phyloP scores from a whole-genome alignment of 345 rosid species.

The Crucihimalaya himalaica region DNA sequence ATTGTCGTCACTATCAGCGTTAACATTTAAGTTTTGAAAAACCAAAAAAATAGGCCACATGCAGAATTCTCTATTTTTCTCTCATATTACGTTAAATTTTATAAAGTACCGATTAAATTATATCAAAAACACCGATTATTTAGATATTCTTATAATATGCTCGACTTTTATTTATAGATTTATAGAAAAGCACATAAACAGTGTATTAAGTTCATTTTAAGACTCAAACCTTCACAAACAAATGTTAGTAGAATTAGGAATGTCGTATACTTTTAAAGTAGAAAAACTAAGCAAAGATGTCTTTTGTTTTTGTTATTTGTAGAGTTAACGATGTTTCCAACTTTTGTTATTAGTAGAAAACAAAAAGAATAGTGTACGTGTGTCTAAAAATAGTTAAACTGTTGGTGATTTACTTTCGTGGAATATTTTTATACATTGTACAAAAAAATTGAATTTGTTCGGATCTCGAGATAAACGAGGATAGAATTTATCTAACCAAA shows the following conservation, averaged over 20 bases:
- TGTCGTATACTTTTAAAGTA: neutral
- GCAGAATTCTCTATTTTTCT: neutral
- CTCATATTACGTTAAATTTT: neutral
- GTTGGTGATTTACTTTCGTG: neutral
- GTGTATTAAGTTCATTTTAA: neutral
- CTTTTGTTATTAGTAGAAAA: too few relatives aligned
- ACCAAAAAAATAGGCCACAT: neutral
- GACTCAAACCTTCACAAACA: neutral
- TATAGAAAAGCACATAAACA: neutral
- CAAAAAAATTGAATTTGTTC: constrained; percentile 12
- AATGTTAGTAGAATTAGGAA: neutral
- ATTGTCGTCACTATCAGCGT: neutral
- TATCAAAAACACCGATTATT: neutral
- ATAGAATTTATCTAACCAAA: constrained; percentile 27
- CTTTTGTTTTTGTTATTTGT: neutral
- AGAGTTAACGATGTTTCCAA: neutral
- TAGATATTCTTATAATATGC: neutral
- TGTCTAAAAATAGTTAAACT: constrained; percentile 15
- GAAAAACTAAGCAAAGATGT: neutral
- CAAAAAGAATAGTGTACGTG: neutral
- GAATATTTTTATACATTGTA: neutral
- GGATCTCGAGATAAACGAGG: constrained; percentile 30
- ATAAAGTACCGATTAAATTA: too few relatives aligned
- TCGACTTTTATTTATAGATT: too few relatives aligned
- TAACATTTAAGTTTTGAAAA: neutral